Base-by-base conservation (phyloP, 2,329 filamentous ascomycete genomes). In the Penicillium sp. region DNA sequence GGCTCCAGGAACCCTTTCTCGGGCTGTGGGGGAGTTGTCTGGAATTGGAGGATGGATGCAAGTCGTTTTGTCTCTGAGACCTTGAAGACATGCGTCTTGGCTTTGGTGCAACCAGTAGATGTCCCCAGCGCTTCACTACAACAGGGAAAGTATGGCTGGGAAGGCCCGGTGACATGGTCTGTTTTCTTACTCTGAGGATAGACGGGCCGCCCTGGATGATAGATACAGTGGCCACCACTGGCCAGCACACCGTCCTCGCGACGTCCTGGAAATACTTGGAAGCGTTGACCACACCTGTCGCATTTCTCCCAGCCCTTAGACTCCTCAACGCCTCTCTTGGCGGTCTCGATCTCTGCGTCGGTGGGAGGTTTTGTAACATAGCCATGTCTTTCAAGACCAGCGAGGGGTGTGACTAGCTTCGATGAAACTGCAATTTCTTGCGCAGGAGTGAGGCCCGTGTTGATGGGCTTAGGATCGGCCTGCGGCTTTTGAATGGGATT, bases 251-350 rank as follows among this genome's bases (percentile, higher is more conserved):
- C 94, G 61, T 84, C 81, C 62, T 86, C 82, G 50, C 91, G 84
- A 39, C 93, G 85, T 3, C 91, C 90, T 0, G 92, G 91, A 61
- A 96, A 97, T 3, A 96, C 90, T 67, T 96, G 90, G 67, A 99
- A 99, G 19, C 93, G 86, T 32, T 85, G 85, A 39, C 81, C 81
- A 73, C 94, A 99, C 18, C 94, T 87, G 66, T 96, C 92, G 66
- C 94, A 99, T 46, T 85, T 81, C 74, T 99, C 94, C 81, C 87
- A 96, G 44, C 90, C 90, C 48, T 84, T 82, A 11, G 88, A 83
- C 7, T 84, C 79, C 44, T 83, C 78, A 0, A 90, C 79, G 0
- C 86, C 90, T 40, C 82, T 79, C 32, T 78, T 82, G 0, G 90
- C 87, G 47, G 81, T 79, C 47, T 82, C 76, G 16, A 97, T 82